Conservation (phyloP, 176 grass and related monocot genomes). For the Carex pumila region DNA sequence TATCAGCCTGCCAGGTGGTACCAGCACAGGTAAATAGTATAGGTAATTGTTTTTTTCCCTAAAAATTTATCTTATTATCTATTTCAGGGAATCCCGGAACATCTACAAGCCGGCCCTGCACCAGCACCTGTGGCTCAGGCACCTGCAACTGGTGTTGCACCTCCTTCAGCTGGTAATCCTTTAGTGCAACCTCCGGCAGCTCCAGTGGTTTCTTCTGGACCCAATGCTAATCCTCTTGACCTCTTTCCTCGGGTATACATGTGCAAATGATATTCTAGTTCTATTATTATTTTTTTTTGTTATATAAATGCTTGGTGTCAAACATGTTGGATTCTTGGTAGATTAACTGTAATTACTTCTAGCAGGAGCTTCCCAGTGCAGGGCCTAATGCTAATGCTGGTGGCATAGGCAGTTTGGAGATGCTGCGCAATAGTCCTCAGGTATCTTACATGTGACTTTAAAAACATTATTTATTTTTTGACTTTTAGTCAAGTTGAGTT, state of each 20-base stretch:
- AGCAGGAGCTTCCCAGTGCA: slow-evolving; percentile 65
- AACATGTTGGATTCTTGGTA: neutral
- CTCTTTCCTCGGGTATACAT: slow-evolving; percentile 75
- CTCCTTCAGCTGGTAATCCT: slow-evolving; percentile 21
- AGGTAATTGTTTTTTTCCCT: neutral
- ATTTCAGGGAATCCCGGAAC: slow-evolving; percentile 69
- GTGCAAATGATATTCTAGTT: neutral
- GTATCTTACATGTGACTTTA: neutral
- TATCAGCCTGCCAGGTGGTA: neutral
- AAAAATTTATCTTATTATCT: neutral
- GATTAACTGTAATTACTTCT: slow-evolving; percentile 5
- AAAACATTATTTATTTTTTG: neutral
- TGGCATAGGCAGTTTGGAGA: slow-evolving; percentile 61
- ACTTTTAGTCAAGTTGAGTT: neutral
- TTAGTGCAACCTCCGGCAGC: slow-evolving; percentile 39
- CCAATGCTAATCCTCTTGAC: slow-evolving; percentile 79
- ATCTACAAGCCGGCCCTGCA: slow-evolving; percentile 36
- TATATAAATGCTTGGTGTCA: neutral
- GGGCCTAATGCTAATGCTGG: slow-evolving; percentile 40
- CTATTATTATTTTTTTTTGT: neutral
- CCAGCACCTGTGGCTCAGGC: slow-evolving; percentile 36
- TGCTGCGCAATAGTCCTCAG: slow-evolving; percentile 69
- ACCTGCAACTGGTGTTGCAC: slow-evolving; percentile 35
- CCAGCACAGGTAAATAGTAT: slow-evolving; percentile 11
- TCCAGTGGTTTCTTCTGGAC: slow-evolving; percentile 46